Percentiles rank a stretch among this genome's conserved stretches.
Evolutionary conservation across 495 filamentous ascomycete species (phyloP).

Genomic region (Aspergillus indologenus): DNA sequence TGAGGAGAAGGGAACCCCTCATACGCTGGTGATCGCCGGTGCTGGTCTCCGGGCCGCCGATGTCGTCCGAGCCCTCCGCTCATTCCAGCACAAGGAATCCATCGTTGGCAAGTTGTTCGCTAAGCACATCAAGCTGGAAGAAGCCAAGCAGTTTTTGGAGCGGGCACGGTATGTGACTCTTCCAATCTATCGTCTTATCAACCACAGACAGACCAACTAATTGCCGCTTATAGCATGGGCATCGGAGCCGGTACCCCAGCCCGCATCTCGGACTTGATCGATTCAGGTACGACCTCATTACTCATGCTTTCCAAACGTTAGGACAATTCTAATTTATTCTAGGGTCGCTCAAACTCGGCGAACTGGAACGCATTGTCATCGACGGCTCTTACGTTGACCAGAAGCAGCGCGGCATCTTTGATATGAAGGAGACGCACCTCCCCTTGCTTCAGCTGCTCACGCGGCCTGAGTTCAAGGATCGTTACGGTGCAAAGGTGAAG

Average conservation of each 20-base stretch:
- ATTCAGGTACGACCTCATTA: constrained; percentile 56
- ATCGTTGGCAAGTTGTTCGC: constrained; percentile 90
- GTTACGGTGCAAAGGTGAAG: constrained; percentile 51
- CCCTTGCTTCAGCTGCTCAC: constrained; percentile 70
- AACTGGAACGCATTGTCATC: constrained; percentile 75
- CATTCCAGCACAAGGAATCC: constrained; percentile 72
- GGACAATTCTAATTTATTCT: neutral
- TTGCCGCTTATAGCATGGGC: constrained; percentile 52
- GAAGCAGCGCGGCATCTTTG: constrained; percentile 87
- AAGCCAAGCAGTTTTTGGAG: constrained; percentile 72
- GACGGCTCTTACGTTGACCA: constrained; percentile 88
- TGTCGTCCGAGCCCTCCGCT: constrained; percentile 66
- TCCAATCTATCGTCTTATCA: neutral
- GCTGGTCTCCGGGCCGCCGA: constrained; percentile 83
- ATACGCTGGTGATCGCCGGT: constrained; percentile 76
- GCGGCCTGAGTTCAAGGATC: constrained; percentile 62
- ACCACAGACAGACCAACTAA: constrained; percentile 21
- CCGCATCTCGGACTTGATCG: constrained; percentile 74
- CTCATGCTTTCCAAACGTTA: neutral
- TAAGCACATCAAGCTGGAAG: constrained; percentile 94
- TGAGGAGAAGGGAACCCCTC: constrained; percentile 71
- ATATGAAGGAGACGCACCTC: constrained; percentile 85
- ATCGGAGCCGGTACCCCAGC: constrained; percentile 88
- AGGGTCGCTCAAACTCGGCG: constrained; percentile 66
- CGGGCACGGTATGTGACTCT: constrained; percentile 48